Evolutionary conservation across 2,329 filamentous ascomycete genomes (phyloP), one percentile per base, ranked within the genome.

Genomic region (Botrytis fabae): DNA sequence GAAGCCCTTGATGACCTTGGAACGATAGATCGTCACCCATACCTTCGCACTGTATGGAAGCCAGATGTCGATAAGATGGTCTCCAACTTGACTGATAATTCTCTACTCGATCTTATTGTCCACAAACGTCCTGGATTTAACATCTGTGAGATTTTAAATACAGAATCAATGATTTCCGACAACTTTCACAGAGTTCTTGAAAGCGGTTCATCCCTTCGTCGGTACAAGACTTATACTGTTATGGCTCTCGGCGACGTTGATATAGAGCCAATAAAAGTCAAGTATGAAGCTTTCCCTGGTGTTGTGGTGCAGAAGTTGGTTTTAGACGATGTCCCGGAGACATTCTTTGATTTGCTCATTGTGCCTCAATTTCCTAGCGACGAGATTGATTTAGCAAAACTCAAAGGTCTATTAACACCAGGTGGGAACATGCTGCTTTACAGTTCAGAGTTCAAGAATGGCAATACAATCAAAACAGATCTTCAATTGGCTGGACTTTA

Each of bases 41-140:
- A 71, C 38, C 59, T 71, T 16, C 44, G 61, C 9, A 65, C 69
- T 40, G n/a, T 64, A 18, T 71, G 69, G 69, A 71, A 71, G 57
- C 69, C 69, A 18, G 69, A 71, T 51, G 12, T 71, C 20, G 66
- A 61, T 6, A 69, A 61, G 38, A 35, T 69, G 4, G 6, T 4
- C 16, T 32, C 51, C 7, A 14, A 46, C 25, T 35, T 69, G n/a
- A 32, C 66, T 42, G 51, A 59, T 46, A 16, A 61, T 38, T 69
- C 66, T 44, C 54, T 69, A 5, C 51, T 69, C 14, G 66, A 69
- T 61, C 6, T 69, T 25, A 32, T 69, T 46, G 66, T 69, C 18
- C 66, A 69, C n/a, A 69, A 69, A 38, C 42, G 57, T 60, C 66
- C 66, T 35, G 32, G 66, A 59, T 35, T 69, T 25, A 28, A 69